Conservation (phyloP, 148 eudicot species). For the Silene latifolia region DNA sequence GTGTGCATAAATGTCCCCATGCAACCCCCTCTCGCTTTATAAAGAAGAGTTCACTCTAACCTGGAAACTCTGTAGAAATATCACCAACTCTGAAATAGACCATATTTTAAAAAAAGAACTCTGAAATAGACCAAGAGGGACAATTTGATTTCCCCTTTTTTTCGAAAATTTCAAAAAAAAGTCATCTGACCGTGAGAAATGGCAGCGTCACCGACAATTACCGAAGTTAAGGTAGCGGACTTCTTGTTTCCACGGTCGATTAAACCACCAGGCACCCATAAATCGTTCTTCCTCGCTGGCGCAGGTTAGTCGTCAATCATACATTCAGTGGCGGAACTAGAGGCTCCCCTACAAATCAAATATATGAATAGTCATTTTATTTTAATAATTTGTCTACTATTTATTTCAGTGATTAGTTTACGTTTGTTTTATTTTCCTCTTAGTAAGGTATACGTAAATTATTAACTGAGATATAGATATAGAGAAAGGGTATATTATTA, state of each 20-base stretch:
- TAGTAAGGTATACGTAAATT: background rate
- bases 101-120: no score
- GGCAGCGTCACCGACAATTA: constrained; percentile 28
- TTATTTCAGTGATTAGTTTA: background rate
- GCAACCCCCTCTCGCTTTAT: no score
- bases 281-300: constrained; percentile 65
- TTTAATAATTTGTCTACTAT: background rate
- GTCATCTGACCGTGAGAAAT: background rate
- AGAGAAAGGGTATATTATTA: no score
- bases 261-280: constrained; percentile 56
- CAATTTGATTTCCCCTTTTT: background rate
- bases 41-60: no score
- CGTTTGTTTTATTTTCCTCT: no score
- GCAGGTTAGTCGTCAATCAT: constrained; percentile 40
- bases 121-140: background rate
- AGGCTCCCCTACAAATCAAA: no score
- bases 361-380: no score
- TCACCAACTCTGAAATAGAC: no score
- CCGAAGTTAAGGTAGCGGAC: constrained; percentile 43
- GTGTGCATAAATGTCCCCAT: no score
- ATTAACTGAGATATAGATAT: no score
- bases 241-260: constrained; percentile 52
- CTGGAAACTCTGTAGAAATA: no score
- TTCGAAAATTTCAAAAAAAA: background rate
- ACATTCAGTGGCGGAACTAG: no score